Evolutionary conservation across 371 early-diverging fungal species (phyloP).

Genomic region (Circinella minor): DNA sequence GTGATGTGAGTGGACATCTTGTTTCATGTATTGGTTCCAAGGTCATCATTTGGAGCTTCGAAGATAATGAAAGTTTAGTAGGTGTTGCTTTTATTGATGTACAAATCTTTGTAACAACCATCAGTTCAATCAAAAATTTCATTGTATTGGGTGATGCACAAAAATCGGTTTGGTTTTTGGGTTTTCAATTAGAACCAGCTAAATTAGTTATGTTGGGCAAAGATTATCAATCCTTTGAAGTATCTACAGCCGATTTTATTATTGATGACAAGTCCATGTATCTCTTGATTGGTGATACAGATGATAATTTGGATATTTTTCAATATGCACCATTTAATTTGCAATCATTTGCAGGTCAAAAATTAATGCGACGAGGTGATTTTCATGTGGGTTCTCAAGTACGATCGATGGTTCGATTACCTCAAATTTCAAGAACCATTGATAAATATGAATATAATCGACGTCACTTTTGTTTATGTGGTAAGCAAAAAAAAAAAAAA

Average conservation of each 20-base stretch:
- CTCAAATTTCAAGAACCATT: slow-evolving; percentile 35
- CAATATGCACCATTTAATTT: slow-evolving; percentile 89
- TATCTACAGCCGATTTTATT: slow-evolving; percentile 75
- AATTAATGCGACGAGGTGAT: slow-evolving; percentile 90
- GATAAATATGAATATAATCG: slow-evolving; percentile 32
- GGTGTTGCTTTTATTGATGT: slow-evolving; percentile 98
- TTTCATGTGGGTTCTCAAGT: slow-evolving; percentile 82
- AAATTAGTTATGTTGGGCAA: slow-evolving; percentile 89
- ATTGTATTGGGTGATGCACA: slow-evolving; percentile 92
- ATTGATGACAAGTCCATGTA: slow-evolving; percentile 76
- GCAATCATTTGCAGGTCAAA: slow-evolving; percentile 89
- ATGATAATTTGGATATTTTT: slow-evolving; percentile 83
- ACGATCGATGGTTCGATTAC: slow-evolving; percentile 66
- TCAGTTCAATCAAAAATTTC: slow-evolving; percentile 88
- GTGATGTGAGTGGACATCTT: slow-evolving; percentile 86
- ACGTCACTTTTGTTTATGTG: slow-evolving; percentile 57
- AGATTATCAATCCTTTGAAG: slow-evolving; percentile 82
- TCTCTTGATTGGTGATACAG: slow-evolving; percentile 83
- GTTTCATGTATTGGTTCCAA: slow-evolving; percentile 92
- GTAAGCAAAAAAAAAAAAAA: slow-evolving; percentile 34
- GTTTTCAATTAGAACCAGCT: slow-evolving; percentile 96
- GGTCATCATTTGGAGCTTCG: slow-evolving; percentile 88
- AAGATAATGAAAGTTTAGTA: slow-evolving; percentile 85
- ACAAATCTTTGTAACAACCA: slow-evolving; percentile 86
- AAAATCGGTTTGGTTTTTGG: slow-evolving; percentile 93